Base-by-base conservation (phyloP, 2,329 filamentous ascomycete species). In the Epichloe sylvatica region DNA sequence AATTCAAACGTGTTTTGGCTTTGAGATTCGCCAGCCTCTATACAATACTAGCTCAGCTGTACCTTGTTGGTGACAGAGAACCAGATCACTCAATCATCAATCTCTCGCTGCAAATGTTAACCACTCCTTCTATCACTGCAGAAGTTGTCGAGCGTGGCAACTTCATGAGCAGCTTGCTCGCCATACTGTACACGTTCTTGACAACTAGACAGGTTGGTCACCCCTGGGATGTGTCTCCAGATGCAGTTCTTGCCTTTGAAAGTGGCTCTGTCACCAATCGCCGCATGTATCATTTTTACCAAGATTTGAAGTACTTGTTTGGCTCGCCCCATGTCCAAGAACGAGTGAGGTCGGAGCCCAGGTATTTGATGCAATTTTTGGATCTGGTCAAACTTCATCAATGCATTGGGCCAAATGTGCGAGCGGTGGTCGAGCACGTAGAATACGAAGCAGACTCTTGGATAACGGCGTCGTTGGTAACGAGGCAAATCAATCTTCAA, bases 1-100 rank as follows among this genome's bases (percentile, higher is more conserved):
- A 94, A 62, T 98, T 98, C 76, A 98, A 98, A 70, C 83, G 91
- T 19, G 81, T 98, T 9, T 74, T 98, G 49, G 90, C 91, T 2
- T 72, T 98, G 41, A 81, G 92, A n/a, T 94, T 98, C 64, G 88
- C 94, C 48, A 91, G 89, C 1, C 74, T 98, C 3, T 98, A 98
- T 67, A 97, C 92, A 2, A 86, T 86, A 2, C 71, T 98, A 45
- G 90, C 92, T 5, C 91, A 98, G 63, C 73, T 98, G 3, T 98
- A 97, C 64, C 77, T 98, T 33, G 92, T 98, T 55, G 91, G 91
- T 13, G 92, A 98, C 62, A 78, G 92, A 55, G 92, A 98, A 64
- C 92, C 92, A 2, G 92, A 98, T 61, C 91, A 97, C 66, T 97
- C 91, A 11, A 97, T 98, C 62, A 95, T 98, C 72, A 96, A 96